phyloP scores from a whole-genome alignment of 2,329 filamentous ascomycete species.

The Epichloe glyceriae region DNA sequence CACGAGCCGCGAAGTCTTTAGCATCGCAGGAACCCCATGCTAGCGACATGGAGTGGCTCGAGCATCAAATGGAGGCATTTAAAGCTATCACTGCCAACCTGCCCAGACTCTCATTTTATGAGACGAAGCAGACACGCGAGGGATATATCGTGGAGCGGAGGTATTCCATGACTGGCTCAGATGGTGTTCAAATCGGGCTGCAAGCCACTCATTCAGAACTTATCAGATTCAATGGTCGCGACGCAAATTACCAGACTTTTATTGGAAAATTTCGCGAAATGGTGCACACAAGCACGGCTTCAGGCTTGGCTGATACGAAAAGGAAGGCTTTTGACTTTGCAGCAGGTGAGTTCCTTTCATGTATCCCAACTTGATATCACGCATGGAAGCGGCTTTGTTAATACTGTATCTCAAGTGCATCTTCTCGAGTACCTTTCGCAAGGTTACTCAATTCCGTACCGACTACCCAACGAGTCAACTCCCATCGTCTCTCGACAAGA shows the following conservation, averaged over 20 bases:
- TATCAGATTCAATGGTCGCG: conserved; percentile 13
- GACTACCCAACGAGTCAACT: conserved; percentile 7
- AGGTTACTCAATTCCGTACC: conserved; percentile 10
- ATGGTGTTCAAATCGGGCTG: conserved; percentile 13
- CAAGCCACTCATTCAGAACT: conserved; percentile 13
- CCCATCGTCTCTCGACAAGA: conserved; percentile 9
- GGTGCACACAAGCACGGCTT: conserved; percentile 8
- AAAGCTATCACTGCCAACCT: conserved; percentile 13
- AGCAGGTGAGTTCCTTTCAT: conserved; percentile 6
- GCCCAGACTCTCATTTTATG: conserved; percentile 14
- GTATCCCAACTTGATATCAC: not conserved
- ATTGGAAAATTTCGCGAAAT: conserved; percentile 12
- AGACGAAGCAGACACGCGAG: conserved; percentile 13
- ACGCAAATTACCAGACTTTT: conserved; percentile 14
- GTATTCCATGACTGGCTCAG: conserved; percentile 13
- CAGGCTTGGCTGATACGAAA: conserved; percentile 10
- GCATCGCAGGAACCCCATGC: conserved; percentile 6
- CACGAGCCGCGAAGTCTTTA: not conserved
- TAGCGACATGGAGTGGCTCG: conserved; percentile 13
- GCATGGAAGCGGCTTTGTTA: not conserved
- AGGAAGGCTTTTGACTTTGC: conserved; percentile 9
- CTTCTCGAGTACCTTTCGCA: conserved; percentile 9
- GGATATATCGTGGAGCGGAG: conserved; percentile 14
- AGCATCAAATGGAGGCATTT: conserved; percentile 16
- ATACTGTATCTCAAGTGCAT: conserved; percentile 4